Percentiles rank a stretch among this genome's conserved stretches.
phyloP scores from a whole-genome alignment of 805 yeast species.

The Candida lessepsii region DNA sequence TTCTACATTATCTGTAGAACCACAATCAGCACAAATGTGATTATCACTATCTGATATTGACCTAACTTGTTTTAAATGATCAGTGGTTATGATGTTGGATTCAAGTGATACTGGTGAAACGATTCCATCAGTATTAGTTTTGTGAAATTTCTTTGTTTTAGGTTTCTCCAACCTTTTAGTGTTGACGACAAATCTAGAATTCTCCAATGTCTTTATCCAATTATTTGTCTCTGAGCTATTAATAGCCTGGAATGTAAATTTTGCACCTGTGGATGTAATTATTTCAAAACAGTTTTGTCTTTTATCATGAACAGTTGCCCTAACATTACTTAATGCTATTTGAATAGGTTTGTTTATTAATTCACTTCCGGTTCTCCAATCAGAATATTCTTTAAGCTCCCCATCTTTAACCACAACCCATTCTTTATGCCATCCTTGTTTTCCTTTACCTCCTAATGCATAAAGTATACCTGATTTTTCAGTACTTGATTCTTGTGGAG shows the following conservation, averaged over 20 bases:
- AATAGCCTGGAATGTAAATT: constrained; percentile 73
- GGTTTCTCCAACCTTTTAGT: constrained; percentile 12
- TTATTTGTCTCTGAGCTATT: constrained; percentile 61
- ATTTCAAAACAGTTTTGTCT: constrained; percentile 70
- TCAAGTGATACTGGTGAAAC: constrained; percentile 15
- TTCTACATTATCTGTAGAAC: constrained; percentile 60
- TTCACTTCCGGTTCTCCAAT: constrained; percentile 72
- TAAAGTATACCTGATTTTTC: constrained; percentile 48
- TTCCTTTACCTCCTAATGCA: constrained; percentile 58
- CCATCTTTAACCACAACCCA: constrained; percentile 80
- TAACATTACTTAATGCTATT: constrained; percentile 64
- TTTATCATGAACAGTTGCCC: constrained; percentile 44
- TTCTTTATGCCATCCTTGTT: constrained; percentile 82
- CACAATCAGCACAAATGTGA: constrained; percentile 76
- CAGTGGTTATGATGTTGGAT: constrained; percentile 22
- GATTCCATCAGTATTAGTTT: neutral
- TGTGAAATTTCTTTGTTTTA: constrained; percentile 1
- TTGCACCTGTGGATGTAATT: constrained; percentile 62
- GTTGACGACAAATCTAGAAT: constrained; percentile 43
- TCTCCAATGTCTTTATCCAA: constrained; percentile 66
- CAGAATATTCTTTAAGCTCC: constrained; percentile 64
- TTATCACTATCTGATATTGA: constrained; percentile 52
- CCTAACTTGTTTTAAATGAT: constrained; percentile 40
- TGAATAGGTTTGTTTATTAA: constrained; percentile 68
- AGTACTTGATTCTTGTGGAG: neutral